Evolutionary conservation across 1,284 basidiomycete species (phyloP).

Genomic region (Pulchroboletus neoregius): DNA sequence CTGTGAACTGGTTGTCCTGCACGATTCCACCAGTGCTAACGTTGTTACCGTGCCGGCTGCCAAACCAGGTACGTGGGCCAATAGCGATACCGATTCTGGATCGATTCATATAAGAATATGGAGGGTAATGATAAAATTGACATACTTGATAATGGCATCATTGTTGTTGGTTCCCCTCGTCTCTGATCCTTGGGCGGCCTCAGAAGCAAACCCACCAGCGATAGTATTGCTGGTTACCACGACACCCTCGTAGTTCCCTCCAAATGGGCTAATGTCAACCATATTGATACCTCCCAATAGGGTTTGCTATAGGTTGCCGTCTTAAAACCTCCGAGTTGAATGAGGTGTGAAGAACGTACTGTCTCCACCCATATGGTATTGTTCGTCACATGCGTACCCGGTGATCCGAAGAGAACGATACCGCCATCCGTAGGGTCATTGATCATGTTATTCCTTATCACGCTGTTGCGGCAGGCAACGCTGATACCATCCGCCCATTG

Average conservation of each 20-base stretch:
- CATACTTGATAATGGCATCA: slow-evolving; percentile 66
- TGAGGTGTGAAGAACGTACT: slow-evolving; percentile 34
- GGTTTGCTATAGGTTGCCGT: slow-evolving; percentile 45
- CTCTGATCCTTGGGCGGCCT: slow-evolving; percentile 37
- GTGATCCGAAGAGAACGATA: slow-evolving; percentile 81
- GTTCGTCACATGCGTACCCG: slow-evolving; percentile 69
- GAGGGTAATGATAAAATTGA: slow-evolving; percentile 1
- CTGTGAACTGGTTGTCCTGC: slow-evolving; percentile 62
- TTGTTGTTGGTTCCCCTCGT: slow-evolving; percentile 54
- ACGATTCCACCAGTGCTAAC: slow-evolving; percentile 60
- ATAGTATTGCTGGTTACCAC: slow-evolving; percentile 72
- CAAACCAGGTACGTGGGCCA: slow-evolving; percentile 79
- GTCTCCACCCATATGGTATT: slow-evolving; percentile 72
- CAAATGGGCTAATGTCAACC: slow-evolving; percentile 74
- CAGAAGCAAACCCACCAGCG: slow-evolving; percentile 62
- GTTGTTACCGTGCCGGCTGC: slow-evolving; percentile 55
- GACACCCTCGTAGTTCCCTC: slow-evolving; percentile 67
- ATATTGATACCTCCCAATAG: slow-evolving; percentile 77
- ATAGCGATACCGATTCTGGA: slow-evolving; percentile 69
- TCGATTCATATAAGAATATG: slow-evolving; percentile 1
- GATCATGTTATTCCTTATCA: slow-evolving; percentile 71
- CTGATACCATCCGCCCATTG: slow-evolving; percentile 88
- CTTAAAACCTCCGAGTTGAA: neutral
- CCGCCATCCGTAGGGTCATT: slow-evolving; percentile 76
- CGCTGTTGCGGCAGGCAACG: slow-evolving; percentile 62